phyloP scores from a whole-genome alignment of 2,329 filamentous ascomycete species.

The Trichoderma afroharzianum region DNA sequence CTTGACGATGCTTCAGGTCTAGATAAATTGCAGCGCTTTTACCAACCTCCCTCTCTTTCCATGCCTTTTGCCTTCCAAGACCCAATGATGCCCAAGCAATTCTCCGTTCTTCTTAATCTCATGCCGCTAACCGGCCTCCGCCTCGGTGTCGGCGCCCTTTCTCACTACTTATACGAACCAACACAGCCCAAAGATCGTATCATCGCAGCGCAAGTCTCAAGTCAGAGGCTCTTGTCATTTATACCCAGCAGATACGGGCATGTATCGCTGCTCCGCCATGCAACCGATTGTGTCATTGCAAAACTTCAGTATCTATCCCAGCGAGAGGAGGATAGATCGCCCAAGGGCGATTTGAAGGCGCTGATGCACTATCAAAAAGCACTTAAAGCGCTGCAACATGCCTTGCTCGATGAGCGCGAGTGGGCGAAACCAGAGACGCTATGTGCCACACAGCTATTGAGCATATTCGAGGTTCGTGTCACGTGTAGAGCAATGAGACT shows the following conservation, averaged over 20 bases:
- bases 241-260: constrained; percentile 6
- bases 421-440: constrained; percentile 3
- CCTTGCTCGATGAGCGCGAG: background rate
- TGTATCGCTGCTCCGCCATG: background rate
- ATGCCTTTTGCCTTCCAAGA: background rate
- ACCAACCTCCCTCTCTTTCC: background rate
- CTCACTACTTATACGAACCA: constrained; percentile 5
- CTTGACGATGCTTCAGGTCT: background rate
- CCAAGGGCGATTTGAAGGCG: background rate
- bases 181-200: background rate
- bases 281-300: constrained; percentile 7
- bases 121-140: constrained; percentile 9
- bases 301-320: background rate
- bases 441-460: background rate
- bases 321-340: background rate
- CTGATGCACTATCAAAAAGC: constrained; percentile 8
- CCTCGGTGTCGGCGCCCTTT: constrained; percentile 1
- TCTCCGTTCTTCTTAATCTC: background rate
- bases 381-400: background rate
- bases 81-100: background rate
- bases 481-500: no score
- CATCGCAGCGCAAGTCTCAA: background rate
- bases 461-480: background rate
- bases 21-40: background rate
- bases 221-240: constrained; percentile 4